Evolutionary conservation across 345 rosid genomes (phyloP), one percentile per base, ranked within the genome.

Genomic region (Lepidium africanum): DNA sequence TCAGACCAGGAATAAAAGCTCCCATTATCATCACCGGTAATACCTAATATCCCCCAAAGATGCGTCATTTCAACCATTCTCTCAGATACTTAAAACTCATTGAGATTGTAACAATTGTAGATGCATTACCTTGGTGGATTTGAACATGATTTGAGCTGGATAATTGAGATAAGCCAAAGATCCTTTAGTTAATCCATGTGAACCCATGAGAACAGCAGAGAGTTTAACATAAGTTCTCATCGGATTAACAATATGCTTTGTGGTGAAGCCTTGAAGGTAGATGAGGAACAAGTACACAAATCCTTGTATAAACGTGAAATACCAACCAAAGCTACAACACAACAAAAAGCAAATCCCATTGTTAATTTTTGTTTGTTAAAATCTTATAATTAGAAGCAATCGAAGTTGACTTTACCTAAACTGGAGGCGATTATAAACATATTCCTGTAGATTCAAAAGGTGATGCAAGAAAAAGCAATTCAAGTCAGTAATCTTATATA

Each of bases 71-170:
- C 19, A 10, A 47, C 47, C 40, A 45, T 21, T 46, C 37, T 72
- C 38, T 33, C 9, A 27, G 55, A 59, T 59, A 52, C 6, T 41
- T 10, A 13, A 41, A 41, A 52, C 40, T 53, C 61, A 45, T 9
- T 40, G 35, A 65, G 13, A 47, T 15, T 16, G 16, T 43, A 10
- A 50, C 4, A 66, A 9, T 4, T 21, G 6, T 14, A 49, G 15
- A 47, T 10, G 0, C 15, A 12, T 11, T 38, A 87, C 99, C 95
- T 94, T 91, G 69, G 99, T 94, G 81, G 99, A 94, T 77, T 94
- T 94, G 75, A 94, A 93, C 97, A 93, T 93, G 74, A 93, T 86
- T 74, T 93, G 98, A 12, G 98, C 98, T 23, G 98, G 98, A 72
- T 94, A 94, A 66, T 94, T 94, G 36, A 94, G 99, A 65, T 83